Conservation (phyloP, 1,139 yeast species). For the Hyphopichia burtonii region DNA sequence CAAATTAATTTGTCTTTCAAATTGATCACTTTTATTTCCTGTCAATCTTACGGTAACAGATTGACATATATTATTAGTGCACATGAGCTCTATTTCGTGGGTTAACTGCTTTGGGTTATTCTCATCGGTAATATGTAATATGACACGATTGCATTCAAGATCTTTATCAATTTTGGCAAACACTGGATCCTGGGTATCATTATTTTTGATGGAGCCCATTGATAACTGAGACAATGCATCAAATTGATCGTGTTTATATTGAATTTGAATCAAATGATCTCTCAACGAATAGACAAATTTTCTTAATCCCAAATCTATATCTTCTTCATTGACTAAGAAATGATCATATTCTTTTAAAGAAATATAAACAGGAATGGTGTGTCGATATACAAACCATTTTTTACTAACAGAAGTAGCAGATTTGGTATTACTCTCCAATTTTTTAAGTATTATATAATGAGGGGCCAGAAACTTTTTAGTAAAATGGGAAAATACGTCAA, state of each 20-base stretch:
- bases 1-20: conserved; percentile 6
- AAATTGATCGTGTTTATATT: conserved; percentile 32
- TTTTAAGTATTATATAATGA: conserved; percentile 38
- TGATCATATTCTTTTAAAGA: conserved; percentile 17
- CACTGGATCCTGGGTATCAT: conserved; percentile 6
- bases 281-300: conserved; percentile 19
- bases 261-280: conserved; percentile 18
- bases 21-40: conserved; percentile 2
- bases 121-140: conserved; percentile 6
- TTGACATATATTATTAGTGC: conserved; percentile 17
- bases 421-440: conserved; percentile 12
- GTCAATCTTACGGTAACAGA: conserved; percentile 8
- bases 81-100: conserved; percentile 17
- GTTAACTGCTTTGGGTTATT: neutral
- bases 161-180: conserved; percentile 20
- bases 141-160: conserved; percentile 23
- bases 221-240: conserved; percentile 15
- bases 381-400: conserved; percentile 33
- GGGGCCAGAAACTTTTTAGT: conserved; percentile 24
- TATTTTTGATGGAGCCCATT: conserved; percentile 9
- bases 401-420: conserved; percentile 4
- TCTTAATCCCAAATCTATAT: neutral
- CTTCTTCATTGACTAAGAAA: conserved; percentile 9
- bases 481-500: conserved; percentile 29
- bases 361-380: conserved; percentile 36